A percentile compares a stretch with the other conserved stretches of the same genome.
Conservation (phyloP, 805 yeast genomes). For the Ogataea neopini region DNA sequence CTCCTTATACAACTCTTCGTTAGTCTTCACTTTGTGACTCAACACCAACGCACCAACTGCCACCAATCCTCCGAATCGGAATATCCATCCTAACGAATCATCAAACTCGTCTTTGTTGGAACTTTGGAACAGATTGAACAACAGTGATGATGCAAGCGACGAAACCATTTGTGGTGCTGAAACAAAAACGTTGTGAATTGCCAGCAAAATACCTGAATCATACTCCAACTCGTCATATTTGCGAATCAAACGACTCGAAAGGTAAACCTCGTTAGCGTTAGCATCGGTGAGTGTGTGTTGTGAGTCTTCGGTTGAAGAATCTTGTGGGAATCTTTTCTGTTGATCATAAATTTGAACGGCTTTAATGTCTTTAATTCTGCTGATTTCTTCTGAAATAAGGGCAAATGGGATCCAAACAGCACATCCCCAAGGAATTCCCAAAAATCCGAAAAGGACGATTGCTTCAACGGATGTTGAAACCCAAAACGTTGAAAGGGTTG, state of each 20-base stretch:
- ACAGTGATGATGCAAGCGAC: conserved; percentile 47
- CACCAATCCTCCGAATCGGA: conserved; percentile 54
- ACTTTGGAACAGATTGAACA: conserved; percentile 42
- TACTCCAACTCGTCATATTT: conserved; percentile 46
- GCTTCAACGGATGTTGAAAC: conserved; percentile 44
- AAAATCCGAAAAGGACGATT: conserved; percentile 47
- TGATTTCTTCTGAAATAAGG: conserved; percentile 56
- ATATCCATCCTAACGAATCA: conserved; percentile 55
- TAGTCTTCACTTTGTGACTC: conserved; percentile 44
- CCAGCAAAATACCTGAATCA: conserved; percentile 57
- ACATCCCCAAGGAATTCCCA: conserved; percentile 66
- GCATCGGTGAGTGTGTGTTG: conserved; percentile 9
- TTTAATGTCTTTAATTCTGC: conserved; percentile 51
- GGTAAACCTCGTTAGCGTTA: conserved; percentile 18
- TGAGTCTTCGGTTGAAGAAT: conserved; percentile 11
- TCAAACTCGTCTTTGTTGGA: conserved; percentile 35
- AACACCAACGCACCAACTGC: conserved; percentile 47
- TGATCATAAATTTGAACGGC: conserved; percentile 29
- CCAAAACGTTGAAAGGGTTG: conserved; percentile 49
- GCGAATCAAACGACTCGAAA: conserved; percentile 23
- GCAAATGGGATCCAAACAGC: conserved; percentile 71
- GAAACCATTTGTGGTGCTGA: conserved; percentile 58
- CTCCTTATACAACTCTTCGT: conserved; percentile 38
- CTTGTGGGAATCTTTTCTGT: conserved; percentile 17
- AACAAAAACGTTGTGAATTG: conserved; percentile 58